Conservation (phyloP, 2,329 filamentous ascomycete genomes). For the Xenoacremonium recifei region DNA sequence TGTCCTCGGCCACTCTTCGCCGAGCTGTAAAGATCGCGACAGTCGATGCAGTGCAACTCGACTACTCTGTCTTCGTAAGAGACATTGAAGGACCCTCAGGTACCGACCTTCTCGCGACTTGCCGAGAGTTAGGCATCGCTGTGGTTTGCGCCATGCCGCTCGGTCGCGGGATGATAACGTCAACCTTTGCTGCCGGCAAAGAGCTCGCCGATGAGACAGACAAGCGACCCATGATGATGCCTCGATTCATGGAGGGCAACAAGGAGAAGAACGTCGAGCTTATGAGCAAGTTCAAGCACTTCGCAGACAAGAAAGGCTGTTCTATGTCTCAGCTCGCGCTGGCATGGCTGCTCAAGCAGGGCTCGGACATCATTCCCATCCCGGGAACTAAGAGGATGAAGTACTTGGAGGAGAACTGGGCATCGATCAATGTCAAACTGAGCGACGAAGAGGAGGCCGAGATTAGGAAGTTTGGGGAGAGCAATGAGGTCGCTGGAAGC, state of each 20-base stretch:
- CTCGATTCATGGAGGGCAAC: constrained; percentile 21
- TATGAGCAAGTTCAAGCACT: background rate
- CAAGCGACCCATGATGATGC: background rate
- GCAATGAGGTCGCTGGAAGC: constrained; percentile 7
- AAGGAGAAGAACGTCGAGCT: constrained; percentile 35
- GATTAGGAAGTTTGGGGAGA: constrained; percentile 19
- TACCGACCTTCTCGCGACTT: constrained; percentile 48
- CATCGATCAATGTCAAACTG: constrained; percentile 25
- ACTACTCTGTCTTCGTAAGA: constrained; percentile 51
- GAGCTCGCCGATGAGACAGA: background rate
- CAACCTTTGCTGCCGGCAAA: constrained; percentile 18
- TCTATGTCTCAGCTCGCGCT: constrained; percentile 57
- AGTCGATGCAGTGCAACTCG: constrained; percentile 50
- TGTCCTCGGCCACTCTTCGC: constrained; percentile 44
- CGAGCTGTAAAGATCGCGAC: constrained; percentile 46
- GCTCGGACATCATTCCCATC: constrained; percentile 57
- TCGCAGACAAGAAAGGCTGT: constrained; percentile 41
- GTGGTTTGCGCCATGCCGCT: constrained; percentile 57
- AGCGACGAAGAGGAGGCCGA: constrained; percentile 27
- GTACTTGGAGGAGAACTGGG: constrained; percentile 41
- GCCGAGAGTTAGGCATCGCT: constrained; percentile 53
- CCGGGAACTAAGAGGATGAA: constrained; percentile 43
- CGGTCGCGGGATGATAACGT: constrained; percentile 53
- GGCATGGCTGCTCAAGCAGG: constrained; percentile 60
- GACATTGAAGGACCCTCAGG: constrained; percentile 53